phyloP scores from a whole-genome alignment of 2,329 filamentous ascomycete species.

The Diaporthe velutina region DNA sequence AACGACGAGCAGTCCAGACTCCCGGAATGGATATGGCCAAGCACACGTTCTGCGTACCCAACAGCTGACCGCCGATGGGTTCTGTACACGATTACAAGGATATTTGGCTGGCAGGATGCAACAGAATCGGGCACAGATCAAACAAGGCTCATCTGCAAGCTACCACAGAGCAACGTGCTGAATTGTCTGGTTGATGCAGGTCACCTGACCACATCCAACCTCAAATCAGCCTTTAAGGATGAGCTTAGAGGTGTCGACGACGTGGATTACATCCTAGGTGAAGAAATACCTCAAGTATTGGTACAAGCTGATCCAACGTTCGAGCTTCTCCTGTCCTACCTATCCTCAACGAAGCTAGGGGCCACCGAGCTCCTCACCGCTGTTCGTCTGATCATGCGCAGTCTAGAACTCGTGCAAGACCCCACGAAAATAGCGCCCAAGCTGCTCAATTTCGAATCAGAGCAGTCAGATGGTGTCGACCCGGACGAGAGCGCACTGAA shows the following conservation, averaged over 20 bases:
- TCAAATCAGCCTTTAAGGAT: conserved; percentile 69
- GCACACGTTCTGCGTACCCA: conserved; percentile 59
- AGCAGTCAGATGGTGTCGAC: conserved; percentile 44
- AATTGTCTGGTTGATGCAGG: conserved; percentile 72
- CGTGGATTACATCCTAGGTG: conserved; percentile 63
- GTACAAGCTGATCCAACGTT: conserved; percentile 77
- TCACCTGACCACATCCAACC: conserved; percentile 70
- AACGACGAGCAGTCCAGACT: conserved; percentile 43
- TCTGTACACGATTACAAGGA: conserved; percentile 71
- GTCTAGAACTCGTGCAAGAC: conserved; percentile 71
- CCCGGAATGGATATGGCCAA: conserved; percentile 66
- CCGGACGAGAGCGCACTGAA: conserved; percentile 42
- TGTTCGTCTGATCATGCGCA: conserved; percentile 76
- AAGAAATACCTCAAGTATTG: conserved; percentile 73
- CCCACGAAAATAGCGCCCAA: conserved; percentile 48
- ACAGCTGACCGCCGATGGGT: conserved; percentile 76
- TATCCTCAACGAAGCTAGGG: conserved; percentile 75
- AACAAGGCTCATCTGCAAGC: conserved; percentile 53
- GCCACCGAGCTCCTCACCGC: conserved; percentile 76
- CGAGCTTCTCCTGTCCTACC: conserved; percentile 74
- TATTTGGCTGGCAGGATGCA: conserved; percentile 68
- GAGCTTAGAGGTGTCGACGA: conserved; percentile 58
- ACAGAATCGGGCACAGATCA: conserved; percentile 58
- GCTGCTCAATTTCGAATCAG: conserved; percentile 39
- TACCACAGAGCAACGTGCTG: conserved; percentile 67